Evolutionary conservation across 768 basidiomycete species (phyloP), one percentile per base, ranked within the genome.

Genomic region (Termitomyces sp.): DNA sequence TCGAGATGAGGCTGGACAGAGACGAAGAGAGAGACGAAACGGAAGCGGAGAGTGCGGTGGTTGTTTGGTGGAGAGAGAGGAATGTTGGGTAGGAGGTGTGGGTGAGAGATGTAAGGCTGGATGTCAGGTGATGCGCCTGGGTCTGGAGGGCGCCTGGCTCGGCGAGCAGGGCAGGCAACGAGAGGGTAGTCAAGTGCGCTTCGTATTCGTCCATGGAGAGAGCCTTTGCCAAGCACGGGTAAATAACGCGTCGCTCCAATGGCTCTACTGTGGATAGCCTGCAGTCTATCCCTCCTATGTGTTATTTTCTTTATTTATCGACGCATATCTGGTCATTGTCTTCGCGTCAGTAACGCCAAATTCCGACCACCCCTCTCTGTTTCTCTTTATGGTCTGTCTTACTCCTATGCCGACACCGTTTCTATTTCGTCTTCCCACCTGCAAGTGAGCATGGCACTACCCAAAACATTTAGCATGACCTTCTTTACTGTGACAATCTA

Each of bases 81-180:
- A 97, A 96, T 0, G 93, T 94, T 29, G 90, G 85, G 70, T 97
- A 95, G 23, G 94, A 94, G 4, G 92, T 87, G 59, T 92, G 89
- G 54, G 94, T 95, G 14, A 98, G 81, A 41, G 90, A 89, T 10
- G 91, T 95, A 60, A 97, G 78, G 54, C 93, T 95, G 44, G 91
- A 87, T 7, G 92, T 93, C 53, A 97, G 81, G 58, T 93, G 89
- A 49, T 92, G 86, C 0, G 90, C 83, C 57, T 95, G 92, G 1
- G 92, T 89, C 49, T 90, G 84, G 53, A 98, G 86, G 38, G 81
- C 67, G 2, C 83, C 75, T 0, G 95, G 95, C 66, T 94, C 87
- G 1, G 83, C 70, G 19, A 86, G 72, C n/a, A 98, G 79, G 34
- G 84, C 81, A 27, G 79, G 69, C 25, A 98, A 80, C 0, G 86